Base-by-base conservation (phyloP, 495 filamentous ascomycete species). In the Neurospora hispaniola region DNA sequence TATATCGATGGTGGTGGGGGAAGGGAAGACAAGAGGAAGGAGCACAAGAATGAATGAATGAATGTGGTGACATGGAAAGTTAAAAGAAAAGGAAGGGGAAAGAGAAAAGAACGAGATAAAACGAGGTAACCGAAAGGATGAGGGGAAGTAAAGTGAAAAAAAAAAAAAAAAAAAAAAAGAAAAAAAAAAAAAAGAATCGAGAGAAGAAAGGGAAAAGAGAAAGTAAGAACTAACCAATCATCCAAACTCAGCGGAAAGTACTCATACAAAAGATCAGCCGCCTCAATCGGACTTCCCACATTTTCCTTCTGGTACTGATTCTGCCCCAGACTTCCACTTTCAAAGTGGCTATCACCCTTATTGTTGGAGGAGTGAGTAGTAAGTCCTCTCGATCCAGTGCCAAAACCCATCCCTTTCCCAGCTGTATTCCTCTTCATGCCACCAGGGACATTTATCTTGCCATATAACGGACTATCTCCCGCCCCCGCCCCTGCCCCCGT, bases 231-330 rank as follows among this genome's bases (percentile, higher is more conserved):
- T 74, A 69, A 85, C 93, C 93, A 97, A 74, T 97, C 94, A 81
- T 97, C 93, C 74, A 95, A 80, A 27, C 91, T 93, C 31, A 97
- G 85, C 6, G 94, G 94, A 73, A 97, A 97, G 78, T 97, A 97
- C 79, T 97, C 94, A 77, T 97, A 97, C 31, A 96, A 81, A 74
- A 93, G 84, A 77, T 97, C 94, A 10, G 89, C 89, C 73, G 89
- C 89, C 75, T 95, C 93, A 70, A 90, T 86, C 14, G 92, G 90
- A 80, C 85, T 86, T 42, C 81, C 79, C 14, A 75, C 42, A 48
- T 73, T 79, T 43, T 79, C 76, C 5, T 76, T 78, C 6, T 38
- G 35, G 35, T 31, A 31, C 16, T 76, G 78, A 27, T 80, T 81
- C 14, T 38, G 18, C 7, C 42, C 43, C 1, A 44, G 18, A 44